Evolutionary conservation across 2,329 filamentous ascomycete genomes (phyloP).

Genomic region (Colletotrichum liaoningense): DNA sequence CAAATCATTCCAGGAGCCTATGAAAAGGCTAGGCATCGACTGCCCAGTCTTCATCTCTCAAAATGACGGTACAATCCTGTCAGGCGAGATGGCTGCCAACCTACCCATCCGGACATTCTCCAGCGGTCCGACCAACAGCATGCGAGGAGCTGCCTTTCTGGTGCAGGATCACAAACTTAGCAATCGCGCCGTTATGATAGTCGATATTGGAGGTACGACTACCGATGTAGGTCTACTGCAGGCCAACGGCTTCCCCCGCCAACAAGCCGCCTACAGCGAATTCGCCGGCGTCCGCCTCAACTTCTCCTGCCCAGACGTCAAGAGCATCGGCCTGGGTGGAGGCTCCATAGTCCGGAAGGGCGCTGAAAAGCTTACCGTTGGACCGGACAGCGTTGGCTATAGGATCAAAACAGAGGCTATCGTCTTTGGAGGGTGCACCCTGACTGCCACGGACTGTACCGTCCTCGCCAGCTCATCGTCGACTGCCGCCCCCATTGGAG

Average conservation of each 20-base stretch:
- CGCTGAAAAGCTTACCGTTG: slow-evolving; percentile 56
- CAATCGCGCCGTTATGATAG: slow-evolving; percentile 61
- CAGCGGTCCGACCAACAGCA: slow-evolving; percentile 72
- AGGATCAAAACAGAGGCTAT: slow-evolving; percentile 64
- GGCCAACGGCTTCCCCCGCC: slow-evolving; percentile 71
- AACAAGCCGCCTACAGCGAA: slow-evolving; percentile 70
- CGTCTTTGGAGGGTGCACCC: slow-evolving; percentile 65
- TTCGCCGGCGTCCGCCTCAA: slow-evolving; percentile 73
- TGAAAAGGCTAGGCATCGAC: slow-evolving; percentile 58
- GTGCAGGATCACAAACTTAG: slow-evolving; percentile 46
- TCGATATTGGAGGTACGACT: slow-evolving; percentile 76
- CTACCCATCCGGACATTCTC: slow-evolving; percentile 72
- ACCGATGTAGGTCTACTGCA: slow-evolving; percentile 72
- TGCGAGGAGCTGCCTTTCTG: slow-evolving; percentile 72
- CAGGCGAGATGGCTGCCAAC: slow-evolving; percentile 61
- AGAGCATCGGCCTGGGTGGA: slow-evolving; percentile 69
- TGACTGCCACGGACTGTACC: slow-evolving; percentile 70
- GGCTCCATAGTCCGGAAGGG: slow-evolving; percentile 63
- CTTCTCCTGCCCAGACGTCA: slow-evolving; percentile 67
- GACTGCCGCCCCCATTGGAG: slow-evolving; percentile 51
- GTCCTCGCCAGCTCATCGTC: slow-evolving; percentile 44
- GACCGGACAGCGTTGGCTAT: slow-evolving; percentile 72
- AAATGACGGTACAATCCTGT: slow-evolving; percentile 71
- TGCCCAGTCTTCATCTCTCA: slow-evolving; percentile 71
- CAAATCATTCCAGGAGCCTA: slow-evolving; percentile 63